Evolutionary conservation across 164 flowering plant species (phyloP), one percentile per base, ranked within the genome.

Genomic region (Aristolochia contorta): DNA sequence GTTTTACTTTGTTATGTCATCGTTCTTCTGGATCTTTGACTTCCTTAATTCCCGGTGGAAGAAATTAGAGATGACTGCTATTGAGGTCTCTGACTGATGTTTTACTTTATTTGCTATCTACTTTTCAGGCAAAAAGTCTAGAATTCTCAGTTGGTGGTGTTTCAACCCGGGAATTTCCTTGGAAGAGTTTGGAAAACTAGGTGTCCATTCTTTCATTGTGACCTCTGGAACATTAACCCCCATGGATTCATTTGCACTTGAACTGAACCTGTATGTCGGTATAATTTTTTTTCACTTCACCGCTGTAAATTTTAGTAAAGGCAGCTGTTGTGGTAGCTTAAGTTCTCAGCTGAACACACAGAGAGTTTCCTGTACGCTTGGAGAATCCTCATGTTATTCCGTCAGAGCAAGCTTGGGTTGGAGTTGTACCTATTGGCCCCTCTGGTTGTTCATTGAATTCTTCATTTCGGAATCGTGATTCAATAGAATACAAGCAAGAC

Each of bases 131-230:
- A 89, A 75, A 76, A 48, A 70, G 52, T 80, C 96, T 24, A 86
- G 96, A 70, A 87, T 75, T 46, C 82, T 93, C 63, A 86, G 99
- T 78, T 93, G 99, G 99, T 93, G 99, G 99, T 93, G 99, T 64
- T 93, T 93, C 69, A 88, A 90, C 76, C 99, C 99, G 5, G 99
- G 99, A 69, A 68, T 88, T 67, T 81, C 97, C 33, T 80, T 93
- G 97, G 79, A 82, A 66, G 89, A 77, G 61, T 85, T 90, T 67
- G 59, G 78, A 33, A 66, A 20, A 60, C 24, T 76, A 71, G 79
- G 79, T 64, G 85, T 93, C 65, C 86, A 84, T 30, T 93, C 99
- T 66, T 79, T 93, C 61, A 90, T 93, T 69, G 74, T 93, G 79
- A 93, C 99, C 60, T 93, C 99, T 63, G 99, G 99, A 64, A 90